phyloP scores from a whole-genome alignment of 2,329 filamentous ascomycete species.

The Fusarium paranaense region DNA sequence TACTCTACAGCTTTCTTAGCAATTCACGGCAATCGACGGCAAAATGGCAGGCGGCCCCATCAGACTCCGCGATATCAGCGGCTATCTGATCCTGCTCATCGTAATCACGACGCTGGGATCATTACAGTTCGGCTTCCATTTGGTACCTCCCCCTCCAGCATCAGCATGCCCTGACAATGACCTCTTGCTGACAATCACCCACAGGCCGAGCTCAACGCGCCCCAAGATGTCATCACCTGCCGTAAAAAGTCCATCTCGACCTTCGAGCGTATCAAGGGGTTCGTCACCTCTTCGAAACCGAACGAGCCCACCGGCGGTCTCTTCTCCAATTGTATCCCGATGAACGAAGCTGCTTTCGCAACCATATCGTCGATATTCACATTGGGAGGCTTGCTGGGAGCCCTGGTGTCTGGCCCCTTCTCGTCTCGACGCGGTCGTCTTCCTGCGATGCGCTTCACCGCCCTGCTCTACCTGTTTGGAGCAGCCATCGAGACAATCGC shows the following conservation, averaged over 20 bases:
- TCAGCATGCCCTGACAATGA: background rate
- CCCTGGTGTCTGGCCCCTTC: slow-evolving; percentile 82
- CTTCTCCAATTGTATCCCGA: slow-evolving; percentile 85
- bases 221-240: slow-evolving; percentile 93
- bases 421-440: slow-evolving; percentile 82
- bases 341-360: slow-evolving; percentile 85
- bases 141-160: slow-evolving; percentile 66
- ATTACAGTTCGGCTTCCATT: slow-evolving; percentile 93
- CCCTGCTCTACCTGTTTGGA: slow-evolving; percentile 80
- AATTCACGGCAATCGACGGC: background rate
- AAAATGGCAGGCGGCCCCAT: slow-evolving; percentile 48
- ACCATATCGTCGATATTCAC: slow-evolving; percentile 92
- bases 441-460: slow-evolving; percentile 80
- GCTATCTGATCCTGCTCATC: slow-evolving; percentile 83
- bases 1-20: background rate
- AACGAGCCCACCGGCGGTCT: slow-evolving; percentile 44
- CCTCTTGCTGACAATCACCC: slow-evolving; percentile 11
- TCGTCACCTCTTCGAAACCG: slow-evolving; percentile 44
- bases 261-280: slow-evolving; percentile 41
- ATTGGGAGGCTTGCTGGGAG: slow-evolving; percentile 86
- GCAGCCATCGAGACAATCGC: slow-evolving; percentile 81
- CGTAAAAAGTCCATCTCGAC: slow-evolving; percentile 63
- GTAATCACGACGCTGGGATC: slow-evolving; percentile 84
- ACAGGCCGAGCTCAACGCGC: slow-evolving; percentile 91
- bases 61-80: slow-evolving; percentile 67